These are phyloP conservation scores for Fusarium sp. DNA, from an alignment of 2,329 filamentous ascomycete species.

Conservation along the genomic window DNA sequence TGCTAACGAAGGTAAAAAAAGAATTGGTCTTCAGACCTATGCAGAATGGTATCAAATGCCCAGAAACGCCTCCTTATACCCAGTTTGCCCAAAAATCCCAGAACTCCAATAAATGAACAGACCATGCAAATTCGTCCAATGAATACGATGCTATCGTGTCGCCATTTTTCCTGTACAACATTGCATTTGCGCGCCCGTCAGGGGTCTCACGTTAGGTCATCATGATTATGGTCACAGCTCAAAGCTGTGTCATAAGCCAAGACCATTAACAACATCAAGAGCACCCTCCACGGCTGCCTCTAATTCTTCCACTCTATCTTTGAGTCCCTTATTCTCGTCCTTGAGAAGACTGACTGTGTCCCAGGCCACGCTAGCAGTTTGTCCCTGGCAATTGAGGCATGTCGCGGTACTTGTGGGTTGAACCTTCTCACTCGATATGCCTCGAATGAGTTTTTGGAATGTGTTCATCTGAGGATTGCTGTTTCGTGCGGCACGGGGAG, in stretches of 20 bases:
- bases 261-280: conserved; percentile 69
- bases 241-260: conserved; percentile 55
- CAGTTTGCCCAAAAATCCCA: conserved; percentile 24
- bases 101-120: conserved; percentile 34
- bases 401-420: conserved; percentile 42
- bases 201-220: conserved; percentile 24
- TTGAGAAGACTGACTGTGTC: conserved; percentile 72
- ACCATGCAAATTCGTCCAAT: conserved; percentile 18
- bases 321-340: conserved; percentile 72
- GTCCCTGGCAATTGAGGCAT: conserved; percentile 70
- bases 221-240: conserved; percentile 9
- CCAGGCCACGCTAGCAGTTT: conserved; percentile 72
- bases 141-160: conserved; percentile 16
- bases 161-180: conserved; percentile 25
- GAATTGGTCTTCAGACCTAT: conserved; percentile 33
- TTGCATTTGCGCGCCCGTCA: conserved; percentile 21
- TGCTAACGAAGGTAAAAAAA: conserved; percentile 38
- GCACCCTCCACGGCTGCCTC: conserved; percentile 72
- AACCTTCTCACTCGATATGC: conserved; percentile 55
- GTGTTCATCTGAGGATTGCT: conserved; percentile 51
- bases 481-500: conserved; percentile 50
- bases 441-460: conserved; percentile 59
- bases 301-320: conserved; percentile 68
- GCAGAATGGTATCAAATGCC: conserved; percentile 49
- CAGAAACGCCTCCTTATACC: conserved; percentile 41